These are phyloP conservation scores for Uncinocarpus reesii DNA, from an alignment of 2,329 filamentous ascomycete genomes.

Conservation along the genomic window DNA sequence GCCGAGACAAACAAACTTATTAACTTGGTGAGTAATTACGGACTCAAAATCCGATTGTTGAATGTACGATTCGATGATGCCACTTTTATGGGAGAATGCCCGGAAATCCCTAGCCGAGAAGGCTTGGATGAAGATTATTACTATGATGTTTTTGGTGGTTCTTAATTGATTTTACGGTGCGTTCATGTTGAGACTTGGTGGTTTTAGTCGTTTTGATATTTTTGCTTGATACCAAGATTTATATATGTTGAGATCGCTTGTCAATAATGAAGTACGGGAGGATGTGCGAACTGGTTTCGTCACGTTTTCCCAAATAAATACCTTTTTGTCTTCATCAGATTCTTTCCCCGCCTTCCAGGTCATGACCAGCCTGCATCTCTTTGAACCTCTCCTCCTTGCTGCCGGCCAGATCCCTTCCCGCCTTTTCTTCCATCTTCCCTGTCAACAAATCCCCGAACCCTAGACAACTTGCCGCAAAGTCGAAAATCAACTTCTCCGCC, in stretches of 20 bases:
- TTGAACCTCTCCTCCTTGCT: constrained; percentile 22
- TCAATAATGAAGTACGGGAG: neutral
- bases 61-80: constrained; percentile 84
- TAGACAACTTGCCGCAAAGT: constrained; percentile 31
- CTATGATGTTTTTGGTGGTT: constrained; percentile 58
- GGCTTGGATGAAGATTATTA: constrained; percentile 88
- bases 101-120: constrained; percentile 68
- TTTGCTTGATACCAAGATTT: neutral
- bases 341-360: constrained; percentile 29
- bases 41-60: constrained; percentile 79
- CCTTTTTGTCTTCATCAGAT: neutral
- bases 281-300: neutral
- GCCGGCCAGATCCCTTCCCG: constrained; percentile 19
- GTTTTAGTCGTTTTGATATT: neutral
- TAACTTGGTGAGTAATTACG: constrained; percentile 75
- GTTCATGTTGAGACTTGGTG: neutral
- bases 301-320: neutral
- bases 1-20: constrained; percentile 87
- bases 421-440: constrained; percentile 15
- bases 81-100: constrained; percentile 56
- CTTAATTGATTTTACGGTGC: constrained; percentile 16
- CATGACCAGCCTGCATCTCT: constrained; percentile 29
- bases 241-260: neutral
- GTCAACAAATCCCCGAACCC: constrained; percentile 21
- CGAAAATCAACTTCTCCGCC: constrained; percentile 33